Evolutionary conservation across 1,139 yeast species (phyloP), one percentile per base, ranked within the genome.

Genomic region (Arxiozyma heterogenica): DNA sequence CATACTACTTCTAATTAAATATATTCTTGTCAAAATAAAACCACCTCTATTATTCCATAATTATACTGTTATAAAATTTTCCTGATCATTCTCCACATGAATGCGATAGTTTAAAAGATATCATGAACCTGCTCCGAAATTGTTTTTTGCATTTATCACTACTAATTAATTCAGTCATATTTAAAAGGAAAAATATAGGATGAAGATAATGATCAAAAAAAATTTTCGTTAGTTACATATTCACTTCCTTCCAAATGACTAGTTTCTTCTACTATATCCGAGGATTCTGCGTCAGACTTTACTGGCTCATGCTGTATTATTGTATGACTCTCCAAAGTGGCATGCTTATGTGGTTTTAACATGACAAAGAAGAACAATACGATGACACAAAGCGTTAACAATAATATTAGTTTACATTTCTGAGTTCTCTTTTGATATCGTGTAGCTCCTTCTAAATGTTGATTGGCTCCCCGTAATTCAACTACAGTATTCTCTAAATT

Each of bases 351-450:
- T 1, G 96, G 96, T 62, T 82, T 84, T 51, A 88, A 76, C 60
- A 90, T 71, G 17, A 91, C 81, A 12, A 90, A 69, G 61, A 91
- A 77, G 54, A 91, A 75, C 54, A 90, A 73, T 4, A 87, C 86
- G 54, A 89, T 73, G 34, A 88, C 94, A 41, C 90, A 69, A 55
- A 93, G 74, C 18, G 82, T 72, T 57, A 93, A 71, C 50, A 93
- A 75, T 52, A 93, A 75, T 18, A 93, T 91, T 47, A 93, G 72
- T 68, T 90, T 91, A 71, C 98, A 93, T 68, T 91, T 93, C 54
- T 93, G 90, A 1, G 96, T 87, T 57, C 95, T 76, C 67, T 86
- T 84, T 65, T 93, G 98, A 71, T 91, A 88, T 30, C 75, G 73
- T 49, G 86, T 82, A 0, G 98, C 98, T 61, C 81, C 77, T 23